Base-by-base conservation (phyloP, 2,329 filamentous ascomycete genomes). In the Epichloe amarillans region DNA sequence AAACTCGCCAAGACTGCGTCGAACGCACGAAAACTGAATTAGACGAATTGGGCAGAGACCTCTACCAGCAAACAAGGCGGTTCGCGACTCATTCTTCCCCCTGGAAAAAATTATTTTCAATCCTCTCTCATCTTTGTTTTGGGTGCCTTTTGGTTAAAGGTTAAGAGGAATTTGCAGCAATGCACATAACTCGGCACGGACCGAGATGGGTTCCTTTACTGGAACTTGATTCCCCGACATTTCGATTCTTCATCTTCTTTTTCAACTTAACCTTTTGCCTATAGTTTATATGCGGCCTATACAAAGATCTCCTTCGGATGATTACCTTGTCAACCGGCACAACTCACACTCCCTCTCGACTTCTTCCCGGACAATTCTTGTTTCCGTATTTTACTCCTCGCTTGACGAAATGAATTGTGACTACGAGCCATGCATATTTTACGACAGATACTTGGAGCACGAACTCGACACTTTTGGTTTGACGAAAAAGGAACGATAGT, bases 81-180 rank as follows among this genome's bases (percentile, higher is more conserved):
- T 66, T 68, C 69, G 68, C 67, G 61, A 64, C 53, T 57, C 47
- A 50, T 52, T 55, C 57, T 61, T 61, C 61, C 61, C 53, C 55
- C 49, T 54, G 53, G 52, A 53, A 58, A 7, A 5, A 1, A 5
- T 23, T 23, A 1, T 6, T 23, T 23, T 2, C 53, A 52, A 23
- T 8, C 53, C 60, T 62, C 61, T 65, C 57, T 52, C 57, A 53
- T 60, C 58, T 58, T 58, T 51, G 61, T 58, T 57, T 41, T 50
- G 54, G 54, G 56, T 49, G 49, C 48, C 54, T 23, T 56, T 59
- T 59, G 62, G 57, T 64, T 61, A 63, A 67, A 74, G 70, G 72
- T 67, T 23, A 77, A 78, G 74, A 79, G 70, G 71, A 76, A 74
- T 62, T 10, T 71, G 77, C 77, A 81, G 77, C 77, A 78, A 81